These are phyloP conservation scores for Adansonia rubrostipa DNA, from an alignment of 441 rosid genomes.

Conservation along the genomic window DNA sequence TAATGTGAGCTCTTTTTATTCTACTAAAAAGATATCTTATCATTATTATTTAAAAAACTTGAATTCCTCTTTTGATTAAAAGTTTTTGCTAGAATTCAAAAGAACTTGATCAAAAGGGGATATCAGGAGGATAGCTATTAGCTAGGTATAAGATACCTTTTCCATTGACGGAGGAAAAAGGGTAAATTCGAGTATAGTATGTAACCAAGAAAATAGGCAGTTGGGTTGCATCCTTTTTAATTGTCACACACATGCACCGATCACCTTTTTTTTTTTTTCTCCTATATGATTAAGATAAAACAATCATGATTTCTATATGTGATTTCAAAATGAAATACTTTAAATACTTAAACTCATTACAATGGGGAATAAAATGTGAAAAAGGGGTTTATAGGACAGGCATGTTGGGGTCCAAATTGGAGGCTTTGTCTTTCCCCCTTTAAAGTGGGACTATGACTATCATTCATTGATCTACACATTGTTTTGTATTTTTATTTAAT, in stretches of 20 bases:
- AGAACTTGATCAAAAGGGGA: background rate
- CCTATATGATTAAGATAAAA: conserved; percentile 5
- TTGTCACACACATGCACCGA: conserved; percentile 23
- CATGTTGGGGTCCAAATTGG: conserved; percentile 42
- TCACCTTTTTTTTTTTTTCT: background rate
- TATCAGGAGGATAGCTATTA: too few relatives aligned
- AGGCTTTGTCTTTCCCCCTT: background rate
- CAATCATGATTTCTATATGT: background rate
- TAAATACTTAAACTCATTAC: background rate
- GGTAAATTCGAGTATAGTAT: background rate
- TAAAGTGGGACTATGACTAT: background rate
- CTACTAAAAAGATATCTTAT: background rate
- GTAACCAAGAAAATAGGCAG: background rate
- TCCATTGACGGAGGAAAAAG: conserved; percentile 12
- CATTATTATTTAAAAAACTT: background rate
- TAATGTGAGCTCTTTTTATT: background rate
- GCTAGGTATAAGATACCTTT: background rate
- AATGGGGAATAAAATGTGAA: conserved; percentile 34
- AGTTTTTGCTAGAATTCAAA: background rate
- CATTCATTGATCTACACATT: background rate
- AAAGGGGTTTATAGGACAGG: conserved; percentile 12
- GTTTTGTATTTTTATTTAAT: conserved; percentile 3
- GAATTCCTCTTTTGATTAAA: background rate
- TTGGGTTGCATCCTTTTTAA: conserved; percentile 2
- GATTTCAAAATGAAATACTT: conserved; percentile 13